Percentiles rank a stretch among this genome's conserved stretches.
These are phyloP conservation scores for Fusarium neocosmosporiellum DNA, from an alignment of 2,329 filamentous ascomycete species.

Conservation along the genomic window DNA sequence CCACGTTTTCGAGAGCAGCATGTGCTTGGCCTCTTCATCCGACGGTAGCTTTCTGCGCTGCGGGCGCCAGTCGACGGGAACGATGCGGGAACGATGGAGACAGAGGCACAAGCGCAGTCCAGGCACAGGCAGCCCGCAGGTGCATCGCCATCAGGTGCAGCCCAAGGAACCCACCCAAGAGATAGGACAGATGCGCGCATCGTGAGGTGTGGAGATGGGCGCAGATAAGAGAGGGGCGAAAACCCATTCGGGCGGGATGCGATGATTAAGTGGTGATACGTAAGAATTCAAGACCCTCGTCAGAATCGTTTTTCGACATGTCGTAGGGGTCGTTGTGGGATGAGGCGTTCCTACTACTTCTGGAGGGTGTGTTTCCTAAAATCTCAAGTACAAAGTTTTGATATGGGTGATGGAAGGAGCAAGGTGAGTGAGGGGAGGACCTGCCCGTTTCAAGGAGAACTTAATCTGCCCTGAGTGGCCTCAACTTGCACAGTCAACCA, in stretches of 20 bases:
- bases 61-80: conserved; percentile 2
- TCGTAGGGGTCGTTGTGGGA: not conserved
- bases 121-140: not conserved
- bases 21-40: not conserved
- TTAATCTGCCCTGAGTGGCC: not conserved
- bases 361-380: not conserved
- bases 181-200: conserved; percentile 29
- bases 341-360: not conserved
- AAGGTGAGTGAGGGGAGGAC: not conserved
- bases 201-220: conserved; percentile 30
- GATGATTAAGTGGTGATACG: conserved; percentile 20
- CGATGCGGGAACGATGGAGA: conserved; percentile 3
- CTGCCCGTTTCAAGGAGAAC: not conserved
- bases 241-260: not conserved
- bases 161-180: conserved; percentile 2
- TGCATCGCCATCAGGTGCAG: not conserved
- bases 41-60: not conserved
- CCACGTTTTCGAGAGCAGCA: too few species aligned
- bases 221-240: conserved; percentile 22
- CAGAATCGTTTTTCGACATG: conserved; percentile 4
- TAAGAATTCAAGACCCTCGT: not conserved
- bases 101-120: not conserved
- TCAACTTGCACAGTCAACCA: not conserved
- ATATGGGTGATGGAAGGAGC: not conserved
- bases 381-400: not conserved